A percentile compares a stretch with the other conserved stretches of the same genome.
These are phyloP conservation scores for Diaporthe caulivora DNA, from an alignment of 2,329 filamentous ascomycete genomes.

Conservation along the genomic window DNA sequence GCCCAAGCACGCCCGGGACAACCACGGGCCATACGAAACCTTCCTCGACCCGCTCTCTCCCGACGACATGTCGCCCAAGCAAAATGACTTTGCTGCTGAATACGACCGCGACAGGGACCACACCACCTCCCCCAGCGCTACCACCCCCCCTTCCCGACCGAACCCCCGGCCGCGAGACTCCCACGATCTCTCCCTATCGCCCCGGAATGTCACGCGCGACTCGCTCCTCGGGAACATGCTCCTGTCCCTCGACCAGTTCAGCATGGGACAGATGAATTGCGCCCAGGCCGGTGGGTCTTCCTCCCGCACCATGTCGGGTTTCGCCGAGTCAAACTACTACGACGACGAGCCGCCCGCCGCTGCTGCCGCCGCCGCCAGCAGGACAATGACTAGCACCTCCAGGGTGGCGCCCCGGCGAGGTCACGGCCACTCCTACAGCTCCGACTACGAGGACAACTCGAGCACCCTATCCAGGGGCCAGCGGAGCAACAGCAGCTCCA, in stretches of 20 bases:
- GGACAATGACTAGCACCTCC: constrained; percentile 46
- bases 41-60: constrained; percentile 56
- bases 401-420: constrained; percentile 44
- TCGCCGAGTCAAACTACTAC: constrained; percentile 44
- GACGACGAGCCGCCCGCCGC: constrained; percentile 49
- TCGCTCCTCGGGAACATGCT: constrained; percentile 98
- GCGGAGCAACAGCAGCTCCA: constrained; percentile 78
- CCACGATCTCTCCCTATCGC: constrained; percentile 87
- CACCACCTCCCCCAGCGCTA: constrained; percentile 38
- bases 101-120: constrained; percentile 44
- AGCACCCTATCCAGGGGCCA: constrained; percentile 68
- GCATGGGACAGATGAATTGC: constrained; percentile 61
- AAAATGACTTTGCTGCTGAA: constrained; percentile 44
- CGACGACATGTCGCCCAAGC: constrained; percentile 52
- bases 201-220: constrained; percentile 82
- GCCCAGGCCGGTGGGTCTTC: constrained; percentile 41
- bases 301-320: constrained; percentile 45
- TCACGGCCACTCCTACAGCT: constrained; percentile 71
- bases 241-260: constrained; percentile 88
- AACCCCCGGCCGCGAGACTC: constrained; percentile 68
- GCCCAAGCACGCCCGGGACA: constrained; percentile 41
- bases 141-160: constrained; percentile 43
- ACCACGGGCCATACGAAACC: constrained; percentile 50
- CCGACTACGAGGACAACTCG: constrained; percentile 68
- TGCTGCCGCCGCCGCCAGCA: constrained; percentile 33